A percentile compares a stretch with the other conserved stretches of the same genome.
Conservation (phyloP, 1,284 basidiomycete genomes). For the Erythrobasidium hasegawianum region DNA sequence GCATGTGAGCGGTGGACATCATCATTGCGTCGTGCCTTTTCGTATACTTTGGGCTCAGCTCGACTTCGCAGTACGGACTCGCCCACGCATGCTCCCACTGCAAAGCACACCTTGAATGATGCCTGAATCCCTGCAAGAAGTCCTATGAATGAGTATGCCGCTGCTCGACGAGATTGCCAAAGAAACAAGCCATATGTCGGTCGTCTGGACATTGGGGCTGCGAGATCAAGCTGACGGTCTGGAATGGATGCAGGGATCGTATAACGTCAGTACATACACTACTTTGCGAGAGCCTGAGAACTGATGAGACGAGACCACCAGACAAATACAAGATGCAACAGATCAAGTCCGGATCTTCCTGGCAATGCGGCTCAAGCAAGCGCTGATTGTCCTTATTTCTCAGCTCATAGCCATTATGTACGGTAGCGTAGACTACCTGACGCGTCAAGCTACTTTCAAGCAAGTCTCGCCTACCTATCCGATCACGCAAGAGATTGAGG, state of each 20-base stretch:
- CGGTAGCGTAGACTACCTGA: conserved; percentile 67
- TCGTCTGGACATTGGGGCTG: neutral
- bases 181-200: conserved; percentile 33
- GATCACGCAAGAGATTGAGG: conserved; percentile 66
- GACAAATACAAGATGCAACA: conserved; percentile 35
- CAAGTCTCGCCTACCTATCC: conserved; percentile 69
- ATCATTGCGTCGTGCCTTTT: too few relatives aligned
- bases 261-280: conserved; percentile 19
- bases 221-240: neutral
- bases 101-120: too few relatives aligned
- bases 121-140: too few relatives aligned
- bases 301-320: neutral
- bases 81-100: too few relatives aligned
- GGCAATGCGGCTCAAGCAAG: neutral
- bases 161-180: conserved; percentile 16
- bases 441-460: conserved; percentile 64
- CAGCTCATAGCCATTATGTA: conserved; percentile 75
- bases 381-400: neutral
- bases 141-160: conserved; percentile 14
- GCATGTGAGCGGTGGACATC: too few relatives aligned
- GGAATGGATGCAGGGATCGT: conserved; percentile 27
- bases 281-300: neutral
- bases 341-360: conserved; percentile 11
- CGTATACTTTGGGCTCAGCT: too few relatives aligned
- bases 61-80: too few relatives aligned